These are phyloP conservation scores for Eucalyptus grandis DNA, from an alignment of 345 rosid species.

Conservation along the genomic window DNA sequence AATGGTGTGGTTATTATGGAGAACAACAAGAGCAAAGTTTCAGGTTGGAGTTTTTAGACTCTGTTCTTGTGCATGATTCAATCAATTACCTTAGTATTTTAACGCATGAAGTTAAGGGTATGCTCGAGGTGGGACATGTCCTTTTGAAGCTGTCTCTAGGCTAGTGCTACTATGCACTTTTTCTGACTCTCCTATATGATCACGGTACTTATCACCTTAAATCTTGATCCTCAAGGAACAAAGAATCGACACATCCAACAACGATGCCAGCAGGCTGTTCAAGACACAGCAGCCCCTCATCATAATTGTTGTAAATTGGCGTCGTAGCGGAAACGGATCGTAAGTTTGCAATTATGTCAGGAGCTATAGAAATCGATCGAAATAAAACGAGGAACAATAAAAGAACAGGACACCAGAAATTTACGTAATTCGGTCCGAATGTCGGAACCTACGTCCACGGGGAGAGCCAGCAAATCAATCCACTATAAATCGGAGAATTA, in stretches of 20 bases:
- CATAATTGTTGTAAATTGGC: no score
- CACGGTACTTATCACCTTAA: accelerated
- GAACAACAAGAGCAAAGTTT: background rate
- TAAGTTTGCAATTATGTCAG: no score
- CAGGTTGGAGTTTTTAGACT: background rate
- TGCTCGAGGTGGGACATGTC: background rate
- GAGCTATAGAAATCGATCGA: no score
- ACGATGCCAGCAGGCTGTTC: background rate
- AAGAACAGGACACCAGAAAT: no score
- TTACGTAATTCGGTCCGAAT: no score
- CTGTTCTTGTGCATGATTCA: background rate
- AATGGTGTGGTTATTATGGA: background rate
- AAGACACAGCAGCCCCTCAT: background rate
- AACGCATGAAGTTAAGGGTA: background rate
- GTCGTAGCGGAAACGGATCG: no score
- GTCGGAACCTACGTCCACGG: no score
- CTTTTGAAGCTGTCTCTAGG: background rate
- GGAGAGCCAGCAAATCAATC: no score
- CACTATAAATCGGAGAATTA: no score
- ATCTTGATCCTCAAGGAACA: background rate
- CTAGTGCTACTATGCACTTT: background rate
- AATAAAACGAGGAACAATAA: no score
- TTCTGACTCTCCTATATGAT: background rate
- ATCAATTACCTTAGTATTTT: no score
- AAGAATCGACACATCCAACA: background rate